A percentile compares a stretch with the other conserved stretches of the same genome.
These are phyloP conservation scores for Dothidotthia symphoricarpi DNA, from an alignment of 2,329 filamentous ascomycete genomes.

Conservation along the genomic window DNA sequence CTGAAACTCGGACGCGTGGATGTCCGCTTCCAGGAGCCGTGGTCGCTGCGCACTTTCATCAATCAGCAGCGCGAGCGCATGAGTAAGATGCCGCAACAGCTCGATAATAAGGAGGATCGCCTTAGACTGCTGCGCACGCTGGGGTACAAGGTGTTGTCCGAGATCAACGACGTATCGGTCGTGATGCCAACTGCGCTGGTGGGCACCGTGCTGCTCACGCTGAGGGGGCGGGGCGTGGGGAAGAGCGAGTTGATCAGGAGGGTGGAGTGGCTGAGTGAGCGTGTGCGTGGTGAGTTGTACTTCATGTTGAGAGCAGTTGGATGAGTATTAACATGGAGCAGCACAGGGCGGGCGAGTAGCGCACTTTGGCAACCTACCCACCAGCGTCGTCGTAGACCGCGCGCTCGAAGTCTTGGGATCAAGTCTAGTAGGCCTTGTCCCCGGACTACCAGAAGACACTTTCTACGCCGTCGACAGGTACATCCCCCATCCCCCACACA, in stretches of 20 bases:
- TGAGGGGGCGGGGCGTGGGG: conserved; percentile 88
- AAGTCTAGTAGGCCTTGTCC: conserved; percentile 77
- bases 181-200: conserved; percentile 98
- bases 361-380: conserved; percentile 80
- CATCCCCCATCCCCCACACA: conserved; percentile 5
- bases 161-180: conserved; percentile 94
- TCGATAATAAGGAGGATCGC: conserved; percentile 48
- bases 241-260: conserved; percentile 80
- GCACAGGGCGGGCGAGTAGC: conserved; percentile 89
- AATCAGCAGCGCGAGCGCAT: conserved; percentile 67
- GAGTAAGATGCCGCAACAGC: conserved; percentile 40
- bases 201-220: conserved; percentile 85
- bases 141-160: conserved; percentile 86
- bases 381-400: conserved; percentile 79
- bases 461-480: conserved; percentile 86
- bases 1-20: conserved; percentile 88
- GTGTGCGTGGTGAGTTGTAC: no score
- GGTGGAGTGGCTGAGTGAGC: conserved; percentile 83
- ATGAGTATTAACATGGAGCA: no score
- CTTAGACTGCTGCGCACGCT: conserved; percentile 78
- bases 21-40: conserved; percentile 93
- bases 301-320: no score
- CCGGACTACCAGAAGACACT: conserved; percentile 81
- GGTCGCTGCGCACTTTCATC: conserved; percentile 83
- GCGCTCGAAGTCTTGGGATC: conserved; percentile 89